These are phyloP conservation scores for Yarrowia deformans DNA, from an alignment of 805 yeast species.

Conservation along the genomic window DNA sequence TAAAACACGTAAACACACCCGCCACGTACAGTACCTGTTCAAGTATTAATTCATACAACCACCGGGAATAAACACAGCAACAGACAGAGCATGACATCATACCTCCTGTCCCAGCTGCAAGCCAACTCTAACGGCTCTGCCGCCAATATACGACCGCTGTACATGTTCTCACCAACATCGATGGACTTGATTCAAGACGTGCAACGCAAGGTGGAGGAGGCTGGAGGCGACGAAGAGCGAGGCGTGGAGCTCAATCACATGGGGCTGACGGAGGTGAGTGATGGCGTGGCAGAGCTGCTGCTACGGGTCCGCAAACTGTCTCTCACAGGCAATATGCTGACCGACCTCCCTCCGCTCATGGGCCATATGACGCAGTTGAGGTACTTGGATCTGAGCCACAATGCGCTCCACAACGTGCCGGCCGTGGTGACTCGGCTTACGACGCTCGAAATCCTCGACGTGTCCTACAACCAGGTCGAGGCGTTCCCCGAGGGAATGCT, in stretches of 20 bases:
- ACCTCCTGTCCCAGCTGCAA: slow-evolving; percentile 16
- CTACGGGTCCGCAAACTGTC: slow-evolving; percentile 59
- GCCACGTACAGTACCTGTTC: not conserved
- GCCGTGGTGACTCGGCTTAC: slow-evolving; percentile 49
- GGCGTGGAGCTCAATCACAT: slow-evolving; percentile 53
- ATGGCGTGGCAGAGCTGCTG: slow-evolving; percentile 52
- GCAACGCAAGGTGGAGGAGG: slow-evolving; percentile 39
- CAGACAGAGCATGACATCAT: slow-evolving; percentile 3
- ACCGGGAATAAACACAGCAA: not conserved
- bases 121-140: slow-evolving; percentile 18
- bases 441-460: slow-evolving; percentile 68
- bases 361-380: slow-evolving; percentile 55
- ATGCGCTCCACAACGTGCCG: slow-evolving; percentile 64
- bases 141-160: slow-evolving; percentile 7
- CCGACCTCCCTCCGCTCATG: slow-evolving; percentile 58
- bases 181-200: slow-evolving; percentile 33
- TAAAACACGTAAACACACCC: too few relatives aligned
- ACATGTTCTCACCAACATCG: not conserved
- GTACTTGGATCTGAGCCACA: slow-evolving; percentile 71
- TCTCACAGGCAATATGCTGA: slow-evolving; percentile 60
- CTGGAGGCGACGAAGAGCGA: slow-evolving; percentile 28
- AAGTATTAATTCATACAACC: too few relatives aligned
- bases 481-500: slow-evolving; percentile 57
- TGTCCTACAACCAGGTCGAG: slow-evolving; percentile 63
- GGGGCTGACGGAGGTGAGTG: slow-evolving; percentile 53